Evolutionary conservation across 179 eudicot species (phyloP).

Genomic region (Silene vulgaris): DNA sequence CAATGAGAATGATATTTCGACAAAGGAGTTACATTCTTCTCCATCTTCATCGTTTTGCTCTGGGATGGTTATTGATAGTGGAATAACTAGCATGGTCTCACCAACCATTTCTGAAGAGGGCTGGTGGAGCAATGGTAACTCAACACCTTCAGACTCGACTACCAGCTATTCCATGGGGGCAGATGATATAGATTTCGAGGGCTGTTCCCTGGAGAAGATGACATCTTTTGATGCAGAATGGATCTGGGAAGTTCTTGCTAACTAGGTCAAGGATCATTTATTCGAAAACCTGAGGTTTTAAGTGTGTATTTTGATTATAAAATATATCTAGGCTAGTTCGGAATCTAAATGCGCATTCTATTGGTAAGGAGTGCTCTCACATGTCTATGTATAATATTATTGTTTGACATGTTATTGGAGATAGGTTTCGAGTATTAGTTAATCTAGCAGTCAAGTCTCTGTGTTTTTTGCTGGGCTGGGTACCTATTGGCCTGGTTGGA

Average conservation of each 20-base stretch:
- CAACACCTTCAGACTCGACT: conserved; percentile 37
- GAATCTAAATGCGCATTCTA: background rate
- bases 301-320: background rate
- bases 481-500: background rate
- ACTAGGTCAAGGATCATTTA: conserved; percentile 25
- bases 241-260: conserved; percentile 83
- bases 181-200: conserved; percentile 37
- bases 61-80: conserved; percentile 27
- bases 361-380: conserved; percentile 10
- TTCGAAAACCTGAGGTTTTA: background rate
- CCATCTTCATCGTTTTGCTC: conserved; percentile 34
- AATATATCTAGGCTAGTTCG: conserved; percentile 9
- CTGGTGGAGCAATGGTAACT: conserved; percentile 38
- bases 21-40: conserved; percentile 22
- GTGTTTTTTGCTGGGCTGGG: background rate
- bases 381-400: conserved; percentile 11
- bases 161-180: conserved; percentile 26
- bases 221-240: conserved; percentile 79
- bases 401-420: conserved; percentile 6
- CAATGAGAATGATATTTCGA: conserved; percentile 25
- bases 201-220: conserved; percentile 56
- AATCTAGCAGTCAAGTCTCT: background rate
- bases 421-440: background rate
- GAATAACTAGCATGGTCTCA: conserved; percentile 31
- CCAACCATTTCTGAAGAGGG: conserved; percentile 51